Percentiles rank a stretch among this genome's conserved stretches.
Conservation (phyloP, 2,329 filamentous ascomycete species). For the Fusarium nisikadoi region DNA sequence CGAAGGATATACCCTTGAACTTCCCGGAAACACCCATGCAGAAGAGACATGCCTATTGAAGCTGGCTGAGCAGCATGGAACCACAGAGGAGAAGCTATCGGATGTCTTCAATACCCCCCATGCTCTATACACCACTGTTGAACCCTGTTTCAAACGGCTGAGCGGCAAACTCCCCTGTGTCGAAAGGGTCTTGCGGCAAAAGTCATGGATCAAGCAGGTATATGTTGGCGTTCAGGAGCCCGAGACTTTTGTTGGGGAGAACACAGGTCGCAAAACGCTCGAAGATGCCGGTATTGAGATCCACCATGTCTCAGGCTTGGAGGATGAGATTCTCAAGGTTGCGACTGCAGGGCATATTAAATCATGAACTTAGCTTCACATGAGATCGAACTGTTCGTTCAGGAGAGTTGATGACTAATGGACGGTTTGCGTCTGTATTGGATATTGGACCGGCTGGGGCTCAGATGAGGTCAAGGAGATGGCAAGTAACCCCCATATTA, state of each 20-base stretch:
- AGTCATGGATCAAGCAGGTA: conserved; percentile 75
- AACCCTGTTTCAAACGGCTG: conserved; percentile 79
- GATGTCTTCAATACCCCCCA: conserved; percentile 47
- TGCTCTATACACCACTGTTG: conserved; percentile 90
- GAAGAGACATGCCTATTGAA: conserved; percentile 94
- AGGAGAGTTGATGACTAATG: too few relatives aligned
- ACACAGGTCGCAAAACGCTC: conserved; percentile 77
- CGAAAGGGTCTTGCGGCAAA: conserved; percentile 76
- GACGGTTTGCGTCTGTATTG: neutral
- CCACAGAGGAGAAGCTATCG: conserved; percentile 66
- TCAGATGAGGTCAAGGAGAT: neutral
- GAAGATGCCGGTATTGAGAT: conserved; percentile 79
- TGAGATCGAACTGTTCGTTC: neutral
- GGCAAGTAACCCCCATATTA: neutral
- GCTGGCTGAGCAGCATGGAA: conserved; percentile 60
- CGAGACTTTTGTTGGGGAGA: conserved; percentile 86
- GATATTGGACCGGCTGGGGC: neutral
- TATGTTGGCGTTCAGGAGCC: conserved; percentile 92
- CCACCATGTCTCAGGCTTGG: conserved; percentile 77
- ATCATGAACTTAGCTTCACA: conserved; percentile 1
- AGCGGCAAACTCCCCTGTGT: conserved; percentile 83
- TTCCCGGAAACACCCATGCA: conserved; percentile 92
- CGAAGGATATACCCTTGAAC: conserved; percentile 90
- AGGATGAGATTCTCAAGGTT: conserved; percentile 82
- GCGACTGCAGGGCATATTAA: conserved; percentile 81